These are phyloP conservation scores for Geotrichum restrictum DNA, from an alignment of 1,139 yeast species.

Conservation along the genomic window DNA sequence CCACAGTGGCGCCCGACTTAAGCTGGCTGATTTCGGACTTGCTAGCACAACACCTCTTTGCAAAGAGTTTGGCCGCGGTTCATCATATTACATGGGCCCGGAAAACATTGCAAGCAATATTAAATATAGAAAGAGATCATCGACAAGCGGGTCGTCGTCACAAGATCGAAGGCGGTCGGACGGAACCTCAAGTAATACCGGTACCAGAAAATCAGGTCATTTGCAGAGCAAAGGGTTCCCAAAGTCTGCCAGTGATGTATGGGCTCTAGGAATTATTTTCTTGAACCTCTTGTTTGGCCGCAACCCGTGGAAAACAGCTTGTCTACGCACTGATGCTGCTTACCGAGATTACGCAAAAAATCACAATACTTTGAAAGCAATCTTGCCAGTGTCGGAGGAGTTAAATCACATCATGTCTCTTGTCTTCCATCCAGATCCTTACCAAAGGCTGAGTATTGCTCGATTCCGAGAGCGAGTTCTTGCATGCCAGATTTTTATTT, in stretches of 20 bases:
- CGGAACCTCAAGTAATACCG: neutral
- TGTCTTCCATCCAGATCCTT: conserved; percentile 20
- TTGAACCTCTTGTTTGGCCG: conserved; percentile 80
- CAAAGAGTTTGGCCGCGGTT: conserved; percentile 75
- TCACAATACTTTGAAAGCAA: conserved; percentile 8
- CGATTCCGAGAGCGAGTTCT: conserved; percentile 5
- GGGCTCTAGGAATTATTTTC: conserved; percentile 82
- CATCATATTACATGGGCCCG: conserved; percentile 90
- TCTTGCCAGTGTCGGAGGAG: conserved; percentile 17
- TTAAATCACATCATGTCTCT: conserved; percentile 8
- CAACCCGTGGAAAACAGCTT: conserved; percentile 70
- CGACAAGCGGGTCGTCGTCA: neutral
- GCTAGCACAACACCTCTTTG: conserved; percentile 40
- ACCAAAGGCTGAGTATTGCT: conserved; percentile 12
- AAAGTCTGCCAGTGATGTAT: conserved; percentile 49
- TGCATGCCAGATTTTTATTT: conserved; percentile 5
- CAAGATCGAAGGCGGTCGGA: neutral
- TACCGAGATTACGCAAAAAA: conserved; percentile 11
- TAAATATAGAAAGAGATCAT: conserved; percentile 1
- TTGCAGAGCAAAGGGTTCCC: conserved; percentile 18
- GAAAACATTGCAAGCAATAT: conserved; percentile 40
- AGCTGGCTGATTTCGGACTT: conserved; percentile 81
- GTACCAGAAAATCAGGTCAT: too few species aligned
- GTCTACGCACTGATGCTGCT: conserved; percentile 4
- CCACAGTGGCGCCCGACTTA: conserved; percentile 52